phyloP scores from a whole-genome alignment of 2,329 filamentous ascomycete genomes.

The Alternaria arbusti region DNA sequence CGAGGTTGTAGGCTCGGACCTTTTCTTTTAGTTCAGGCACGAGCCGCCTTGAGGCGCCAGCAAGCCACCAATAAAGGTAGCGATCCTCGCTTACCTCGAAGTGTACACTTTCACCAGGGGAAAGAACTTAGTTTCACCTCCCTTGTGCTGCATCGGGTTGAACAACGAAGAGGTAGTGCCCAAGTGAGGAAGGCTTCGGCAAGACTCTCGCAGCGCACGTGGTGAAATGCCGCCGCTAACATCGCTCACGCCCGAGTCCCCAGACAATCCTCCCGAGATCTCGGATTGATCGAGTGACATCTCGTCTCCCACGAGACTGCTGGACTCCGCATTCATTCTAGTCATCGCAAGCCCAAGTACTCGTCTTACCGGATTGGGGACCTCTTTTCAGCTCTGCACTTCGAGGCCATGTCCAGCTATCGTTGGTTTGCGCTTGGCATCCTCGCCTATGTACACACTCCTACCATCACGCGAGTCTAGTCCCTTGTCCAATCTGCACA shows the following conservation, averaged over 20 bases:
- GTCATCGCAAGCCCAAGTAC: neutral
- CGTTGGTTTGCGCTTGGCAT: neutral
- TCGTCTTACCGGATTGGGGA: neutral
- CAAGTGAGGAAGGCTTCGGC: neutral
- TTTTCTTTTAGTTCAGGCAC: neutral
- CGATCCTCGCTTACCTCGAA: neutral
- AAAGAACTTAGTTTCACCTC: neutral
- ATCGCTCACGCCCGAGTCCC: neutral
- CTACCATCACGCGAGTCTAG: neutral
- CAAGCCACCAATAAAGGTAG: neutral
- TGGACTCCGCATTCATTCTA: neutral
- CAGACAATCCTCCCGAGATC: neutral
- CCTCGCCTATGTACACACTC: neutral
- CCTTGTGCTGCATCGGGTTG: neutral
- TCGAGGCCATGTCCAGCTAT: neutral
- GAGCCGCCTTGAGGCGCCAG: neutral
- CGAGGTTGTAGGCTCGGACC: neutral
- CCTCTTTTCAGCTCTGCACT: neutral
- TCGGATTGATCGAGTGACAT: neutral
- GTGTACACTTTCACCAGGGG: neutral
- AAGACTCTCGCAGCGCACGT: neutral
- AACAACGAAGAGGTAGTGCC: neutral
- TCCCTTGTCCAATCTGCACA: neutral
- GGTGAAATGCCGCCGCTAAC: neutral
- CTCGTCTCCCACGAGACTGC: neutral